Conservation (phyloP, 345 rosid species). For the Eucalyptus regnans region DNA sequence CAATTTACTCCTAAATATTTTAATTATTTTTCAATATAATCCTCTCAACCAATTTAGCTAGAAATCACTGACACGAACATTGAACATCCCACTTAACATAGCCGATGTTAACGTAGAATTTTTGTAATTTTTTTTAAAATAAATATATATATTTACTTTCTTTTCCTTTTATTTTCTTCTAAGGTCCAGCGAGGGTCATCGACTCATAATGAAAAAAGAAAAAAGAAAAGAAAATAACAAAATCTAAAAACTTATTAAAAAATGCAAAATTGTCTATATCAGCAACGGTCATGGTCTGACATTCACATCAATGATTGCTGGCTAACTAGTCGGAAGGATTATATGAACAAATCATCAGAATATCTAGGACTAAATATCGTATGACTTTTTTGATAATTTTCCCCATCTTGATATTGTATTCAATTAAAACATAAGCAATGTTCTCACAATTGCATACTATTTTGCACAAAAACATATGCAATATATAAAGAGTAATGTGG, state of each 20-base stretch:
- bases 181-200: background rate
- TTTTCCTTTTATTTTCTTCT: too few relatives aligned
- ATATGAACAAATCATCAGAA: too few relatives aligned
- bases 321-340: background rate
- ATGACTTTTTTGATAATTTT: background rate
- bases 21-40: too few relatives aligned
- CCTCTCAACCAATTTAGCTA: background rate
- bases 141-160: too few relatives aligned
- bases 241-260: too few relatives aligned
- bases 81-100: background rate
- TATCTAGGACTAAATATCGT: background rate
- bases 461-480: background rate
- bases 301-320: background rate
- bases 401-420: background rate
- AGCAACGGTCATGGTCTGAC: rapidly evolving
- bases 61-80: rapidly evolving
- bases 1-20: background rate
- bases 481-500: background rate
- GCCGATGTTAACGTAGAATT: rapidly evolving
- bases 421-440: background rate
- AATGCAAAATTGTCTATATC: background rate
- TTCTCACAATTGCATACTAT: background rate
- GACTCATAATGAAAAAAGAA: background rate
- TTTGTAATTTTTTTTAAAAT: too few relatives aligned
- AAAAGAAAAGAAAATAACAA: too few relatives aligned